A percentile compares a stretch with the other conserved stretches of the same genome.
phyloP scores from a whole-genome alignment of 163 green algal genomes.

The Scenedesmus sp. region DNA sequence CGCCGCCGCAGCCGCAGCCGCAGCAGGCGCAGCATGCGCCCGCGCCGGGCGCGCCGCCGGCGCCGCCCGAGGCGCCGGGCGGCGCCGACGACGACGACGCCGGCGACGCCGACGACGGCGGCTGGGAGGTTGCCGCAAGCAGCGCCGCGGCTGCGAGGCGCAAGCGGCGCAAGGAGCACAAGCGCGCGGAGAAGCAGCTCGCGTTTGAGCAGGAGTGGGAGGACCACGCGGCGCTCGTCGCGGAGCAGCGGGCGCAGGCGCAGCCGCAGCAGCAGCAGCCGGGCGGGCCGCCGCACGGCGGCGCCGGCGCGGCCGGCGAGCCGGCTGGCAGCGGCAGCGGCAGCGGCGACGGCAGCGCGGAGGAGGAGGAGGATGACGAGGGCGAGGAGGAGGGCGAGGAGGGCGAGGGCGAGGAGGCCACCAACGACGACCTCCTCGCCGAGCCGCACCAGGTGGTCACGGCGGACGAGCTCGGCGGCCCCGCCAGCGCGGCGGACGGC shows the following conservation, averaged over 20 bases:
- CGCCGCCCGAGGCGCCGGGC: neutral
- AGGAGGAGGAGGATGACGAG: constrained; percentile 16
- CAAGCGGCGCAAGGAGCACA: constrained; percentile 46
- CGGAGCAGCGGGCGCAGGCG: constrained; percentile 30
- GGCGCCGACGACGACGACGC: constrained; percentile 8
- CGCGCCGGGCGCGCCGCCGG: neutral
- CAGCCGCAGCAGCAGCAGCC: constrained; percentile 35
- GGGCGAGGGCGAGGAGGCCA: constrained; percentile 41
- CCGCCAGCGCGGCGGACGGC: neutral
- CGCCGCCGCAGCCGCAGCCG: constrained; percentile 22
- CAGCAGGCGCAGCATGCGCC: no score
- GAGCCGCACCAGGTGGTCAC: constrained; percentile 55
- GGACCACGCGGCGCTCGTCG: constrained; percentile 30
- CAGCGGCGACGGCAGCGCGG: constrained; percentile 19
- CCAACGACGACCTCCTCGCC: constrained; percentile 49
- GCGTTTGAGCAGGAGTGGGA: constrained; percentile 50
- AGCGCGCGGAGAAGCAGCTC: constrained; percentile 28
- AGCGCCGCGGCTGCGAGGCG: constrained; percentile 51
- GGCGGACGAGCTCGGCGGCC: constrained; percentile 40
- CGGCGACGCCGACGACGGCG: constrained; percentile 35
- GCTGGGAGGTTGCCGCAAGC: constrained; percentile 49
- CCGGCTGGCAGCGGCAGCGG: neutral
- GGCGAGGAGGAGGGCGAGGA: constrained; percentile 36
- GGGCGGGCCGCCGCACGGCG: neutral
- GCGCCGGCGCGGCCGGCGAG: neutral